Conservation (phyloP, 2,329 filamentous ascomycete genomes). For the Tolypocladium pustulatum region DNA sequence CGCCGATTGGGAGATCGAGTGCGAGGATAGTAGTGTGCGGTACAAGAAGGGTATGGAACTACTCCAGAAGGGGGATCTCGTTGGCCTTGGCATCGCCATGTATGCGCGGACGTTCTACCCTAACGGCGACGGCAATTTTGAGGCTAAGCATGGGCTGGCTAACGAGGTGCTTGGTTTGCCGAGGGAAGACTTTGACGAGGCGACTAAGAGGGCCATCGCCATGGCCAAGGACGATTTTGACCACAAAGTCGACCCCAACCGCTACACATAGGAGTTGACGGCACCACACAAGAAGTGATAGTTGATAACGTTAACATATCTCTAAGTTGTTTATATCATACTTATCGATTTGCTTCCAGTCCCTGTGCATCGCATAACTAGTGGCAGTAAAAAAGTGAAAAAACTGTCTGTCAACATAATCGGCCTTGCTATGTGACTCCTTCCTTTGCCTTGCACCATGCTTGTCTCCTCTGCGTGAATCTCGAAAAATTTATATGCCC, state of each 20-base stretch:
- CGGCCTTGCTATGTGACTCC: too few relatives aligned
- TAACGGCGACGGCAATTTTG: conserved; percentile 28
- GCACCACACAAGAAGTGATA: too few relatives aligned
- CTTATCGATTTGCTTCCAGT: too few relatives aligned
- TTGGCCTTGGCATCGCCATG: conserved; percentile 37
- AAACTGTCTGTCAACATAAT: too few relatives aligned
- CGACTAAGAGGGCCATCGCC: conserved; percentile 37
- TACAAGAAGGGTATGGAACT: conserved; percentile 34
- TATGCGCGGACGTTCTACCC: conserved; percentile 46
- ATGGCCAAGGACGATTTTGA: conserved; percentile 15
- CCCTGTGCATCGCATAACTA: too few relatives aligned
- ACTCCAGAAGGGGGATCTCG: conserved; percentile 26
- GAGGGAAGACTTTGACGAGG: conserved; percentile 47
- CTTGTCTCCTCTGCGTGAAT: too few relatives aligned
- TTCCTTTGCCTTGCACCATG: too few relatives aligned
- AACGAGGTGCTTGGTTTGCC: conserved; percentile 48
- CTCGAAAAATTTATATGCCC: too few relatives aligned
- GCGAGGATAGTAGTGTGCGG: conserved; percentile 30
- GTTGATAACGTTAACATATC: too few relatives aligned
- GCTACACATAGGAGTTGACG: not conserved
- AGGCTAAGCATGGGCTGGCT: conserved; percentile 20
- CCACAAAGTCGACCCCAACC: not conserved
- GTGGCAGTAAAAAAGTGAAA: too few relatives aligned
- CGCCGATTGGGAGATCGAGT: conserved; percentile 47
- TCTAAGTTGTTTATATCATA: too few relatives aligned